Evolutionary conservation across 1,139 yeast genomes (phyloP).

Genomic region (Geotrichum candidum): DNA sequence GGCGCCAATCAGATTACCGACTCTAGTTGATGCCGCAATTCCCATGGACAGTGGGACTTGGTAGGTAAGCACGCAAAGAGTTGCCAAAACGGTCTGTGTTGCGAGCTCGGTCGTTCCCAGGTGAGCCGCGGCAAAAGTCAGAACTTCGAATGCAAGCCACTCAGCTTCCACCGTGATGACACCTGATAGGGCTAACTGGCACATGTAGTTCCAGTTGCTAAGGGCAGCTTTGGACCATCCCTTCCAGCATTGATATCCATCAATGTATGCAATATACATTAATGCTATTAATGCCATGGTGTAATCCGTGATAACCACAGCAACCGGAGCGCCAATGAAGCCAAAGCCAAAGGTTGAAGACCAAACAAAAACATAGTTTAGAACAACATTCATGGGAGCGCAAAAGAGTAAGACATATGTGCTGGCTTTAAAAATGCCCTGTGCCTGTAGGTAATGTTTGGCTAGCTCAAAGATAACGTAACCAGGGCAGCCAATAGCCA

Average conservation of each 20-base stretch:
- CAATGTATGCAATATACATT: slow-evolving; percentile 47
- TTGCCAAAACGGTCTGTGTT: slow-evolving; percentile 79
- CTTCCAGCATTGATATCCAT: slow-evolving; percentile 71
- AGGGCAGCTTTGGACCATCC: slow-evolving; percentile 46
- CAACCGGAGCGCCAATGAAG: slow-evolving; percentile 62
- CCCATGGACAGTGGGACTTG: slow-evolving; percentile 87
- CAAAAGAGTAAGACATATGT: slow-evolving; percentile 69
- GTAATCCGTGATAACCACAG: slow-evolving; percentile 62
- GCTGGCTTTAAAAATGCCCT: slow-evolving; percentile 88
- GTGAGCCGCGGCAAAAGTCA: slow-evolving; percentile 63
- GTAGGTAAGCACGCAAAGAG: slow-evolving; percentile 70
- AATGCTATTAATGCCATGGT: slow-evolving; percentile 48
- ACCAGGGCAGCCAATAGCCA: slow-evolving; percentile 76
- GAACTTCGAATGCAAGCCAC: slow-evolving; percentile 74
- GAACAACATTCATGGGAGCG: slow-evolving; percentile 69
- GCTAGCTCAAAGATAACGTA: slow-evolving; percentile 77
- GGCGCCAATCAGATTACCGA: slow-evolving; percentile 83
- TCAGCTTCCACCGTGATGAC: slow-evolving; percentile 81
- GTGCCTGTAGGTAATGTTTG: slow-evolving; percentile 81
- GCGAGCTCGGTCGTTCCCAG: slow-evolving; percentile 79
- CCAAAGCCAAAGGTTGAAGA: slow-evolving; percentile 54
- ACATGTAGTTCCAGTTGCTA: slow-evolving; percentile 57
- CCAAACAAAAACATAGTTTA: slow-evolving; percentile 81
- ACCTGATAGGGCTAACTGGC: slow-evolving; percentile 70
- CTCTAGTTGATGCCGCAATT: slow-evolving; percentile 78